phyloP scores from a whole-genome alignment of 768 basidiomycete genomes.

The Epithele typhae region DNA sequence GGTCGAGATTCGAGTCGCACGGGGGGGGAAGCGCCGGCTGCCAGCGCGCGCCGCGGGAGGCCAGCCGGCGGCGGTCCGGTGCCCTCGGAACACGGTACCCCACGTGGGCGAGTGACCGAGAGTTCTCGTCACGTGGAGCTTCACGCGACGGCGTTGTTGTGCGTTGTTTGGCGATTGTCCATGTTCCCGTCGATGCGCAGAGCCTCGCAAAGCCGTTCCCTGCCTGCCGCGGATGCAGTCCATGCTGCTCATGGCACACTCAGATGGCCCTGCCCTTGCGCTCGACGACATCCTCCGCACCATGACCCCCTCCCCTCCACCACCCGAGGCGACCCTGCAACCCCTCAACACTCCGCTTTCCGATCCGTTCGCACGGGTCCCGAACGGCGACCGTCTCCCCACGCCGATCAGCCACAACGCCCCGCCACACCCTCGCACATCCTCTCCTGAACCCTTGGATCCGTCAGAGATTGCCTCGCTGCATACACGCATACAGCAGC shows the following conservation, averaged over 20 bases:
- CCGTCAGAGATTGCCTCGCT: slow-evolving; percentile 46
- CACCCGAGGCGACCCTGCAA: slow-evolving; percentile 14
- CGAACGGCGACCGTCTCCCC: neutral
- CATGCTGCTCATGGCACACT: slow-evolving; percentile 17
- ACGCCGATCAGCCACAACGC: neutral
- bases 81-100: neutral
- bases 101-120: slow-evolving; percentile 1
- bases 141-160: slow-evolving; percentile 18
- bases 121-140: slow-evolving; percentile 16
- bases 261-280: slow-evolving; percentile 37
- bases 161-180: slow-evolving; percentile 10
- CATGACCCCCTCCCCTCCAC: slow-evolving; percentile 47
- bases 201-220: neutral
- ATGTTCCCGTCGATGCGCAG: neutral
- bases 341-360: neutral
- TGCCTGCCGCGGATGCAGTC: neutral
- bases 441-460: slow-evolving; percentile 36
- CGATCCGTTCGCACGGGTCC: neutral
- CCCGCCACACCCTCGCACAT: slow-evolving; percentile 12
- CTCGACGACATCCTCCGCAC: slow-evolving; percentile 54
- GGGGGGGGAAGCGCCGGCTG: neutral
- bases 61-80: neutral
- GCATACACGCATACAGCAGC: slow-evolving; percentile 40
- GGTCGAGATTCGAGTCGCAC: neutral
- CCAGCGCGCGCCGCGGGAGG: too few relatives aligned